phyloP scores from a whole-genome alignment of 1,284 basidiomycete genomes.

The Rhodotorula sp. region DNA sequence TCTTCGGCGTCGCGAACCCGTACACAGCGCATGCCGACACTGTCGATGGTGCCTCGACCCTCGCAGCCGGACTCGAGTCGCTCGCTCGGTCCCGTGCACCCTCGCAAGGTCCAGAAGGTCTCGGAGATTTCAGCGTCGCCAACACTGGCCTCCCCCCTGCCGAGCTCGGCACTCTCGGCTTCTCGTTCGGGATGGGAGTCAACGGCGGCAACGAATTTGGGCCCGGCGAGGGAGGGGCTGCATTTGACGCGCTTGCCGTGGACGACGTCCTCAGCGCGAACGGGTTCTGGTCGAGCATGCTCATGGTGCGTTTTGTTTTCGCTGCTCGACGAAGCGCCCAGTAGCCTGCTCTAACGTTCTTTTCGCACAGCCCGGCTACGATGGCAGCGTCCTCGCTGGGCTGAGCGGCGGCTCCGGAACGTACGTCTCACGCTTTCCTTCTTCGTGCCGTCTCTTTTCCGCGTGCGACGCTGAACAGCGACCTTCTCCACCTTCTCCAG shows the following conservation, averaged over 20 bases:
- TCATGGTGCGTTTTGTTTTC: slow-evolving; percentile 13
- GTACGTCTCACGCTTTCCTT: background rate
- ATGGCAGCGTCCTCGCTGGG: slow-evolving; percentile 1
- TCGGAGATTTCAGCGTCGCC: slow-evolving; percentile 4
- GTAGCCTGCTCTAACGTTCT: background rate
- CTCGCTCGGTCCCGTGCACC: slow-evolving; percentile 27
- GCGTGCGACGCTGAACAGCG: background rate
- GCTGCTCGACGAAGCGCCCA: background rate
- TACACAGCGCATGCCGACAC: background rate
- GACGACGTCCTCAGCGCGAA: slow-evolving; percentile 15
- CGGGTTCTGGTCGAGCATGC: slow-evolving; percentile 34
- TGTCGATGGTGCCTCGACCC: background rate
- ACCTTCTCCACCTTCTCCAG: background rate
- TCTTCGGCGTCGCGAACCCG: background rate
- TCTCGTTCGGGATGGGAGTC: background rate
- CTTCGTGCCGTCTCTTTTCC: background rate
- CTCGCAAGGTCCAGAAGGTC: slow-evolving; percentile 21
- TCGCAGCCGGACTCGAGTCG: slow-evolving; percentile 18
- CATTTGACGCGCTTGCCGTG: slow-evolving; percentile 11
- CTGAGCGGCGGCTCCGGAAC: slow-evolving; percentile 19
- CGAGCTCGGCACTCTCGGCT: background rate
- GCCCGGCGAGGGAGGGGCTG: background rate
- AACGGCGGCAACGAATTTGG: background rate
- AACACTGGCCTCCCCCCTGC: slow-evolving; percentile 13
- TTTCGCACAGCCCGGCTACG: slow-evolving; percentile 13